Base-by-base conservation (phyloP, 345 rosid genomes). In the Triadica sebifera region DNA sequence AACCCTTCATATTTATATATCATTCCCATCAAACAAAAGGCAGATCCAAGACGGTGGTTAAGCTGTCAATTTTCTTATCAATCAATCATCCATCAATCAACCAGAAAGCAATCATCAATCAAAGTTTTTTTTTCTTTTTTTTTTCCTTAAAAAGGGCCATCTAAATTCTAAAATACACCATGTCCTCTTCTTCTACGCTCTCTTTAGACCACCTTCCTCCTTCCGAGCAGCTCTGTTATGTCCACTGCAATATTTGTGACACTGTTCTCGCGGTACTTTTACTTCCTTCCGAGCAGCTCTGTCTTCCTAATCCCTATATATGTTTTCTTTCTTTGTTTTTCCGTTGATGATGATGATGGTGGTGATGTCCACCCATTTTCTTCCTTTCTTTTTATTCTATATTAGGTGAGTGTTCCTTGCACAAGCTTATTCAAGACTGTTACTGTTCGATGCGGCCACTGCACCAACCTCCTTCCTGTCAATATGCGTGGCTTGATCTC, bases 391-490 rank as follows among this genome's bases (percentile, higher is more conserved):
- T 29, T 29, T 29, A 29, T 29, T 29, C 34, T 29, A 29, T 29
- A 11, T 58, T 10, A 96, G 99, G 99, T 96, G 81, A 93, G 94
- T 77, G 97, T 96, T 86, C 98, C 99, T 65, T 84, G 89, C 88
- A 75, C 91, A n/a, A 93, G 97, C 84, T 85, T 96, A 86, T 88
- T 90, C 93, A 96, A 96, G 89, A 89, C 92, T 15, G 99, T 96
- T 56, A 93, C 98, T 24, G 97, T 96, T 47, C 88, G 97, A 78
- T 96, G 98, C 61, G 99, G 98, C 39, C 97, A 94, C 88, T 96
- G 99, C 84, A 84, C 91, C 81, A 93, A 90, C 78, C 96, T 96
- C 55, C 87, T 96, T 51, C 89, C 98, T 10, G 99, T 91, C 70
- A 91, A 88, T 87, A 93, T 88, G 93, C 85, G 94, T 41, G 84